These are phyloP conservation scores for Oehlia diaphana DNA, from an alignment of 192 early-diverging fungal genomes.

Conservation along the genomic window DNA sequence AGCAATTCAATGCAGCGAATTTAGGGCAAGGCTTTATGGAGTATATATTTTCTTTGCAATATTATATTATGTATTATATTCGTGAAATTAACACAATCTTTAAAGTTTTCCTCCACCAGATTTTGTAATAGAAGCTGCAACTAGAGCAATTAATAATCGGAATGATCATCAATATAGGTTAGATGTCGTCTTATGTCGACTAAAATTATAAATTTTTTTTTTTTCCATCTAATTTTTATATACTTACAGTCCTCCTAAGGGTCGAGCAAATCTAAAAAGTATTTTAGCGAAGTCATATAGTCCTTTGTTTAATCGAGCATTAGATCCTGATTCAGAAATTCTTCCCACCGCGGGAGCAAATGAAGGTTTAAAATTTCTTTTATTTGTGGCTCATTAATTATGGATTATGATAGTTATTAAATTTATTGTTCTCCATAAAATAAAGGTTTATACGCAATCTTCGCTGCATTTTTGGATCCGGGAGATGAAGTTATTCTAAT, in stretches of 20 bases:
- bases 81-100: neutral
- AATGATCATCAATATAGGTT: constrained; percentile 88
- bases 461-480: constrained; percentile 78
- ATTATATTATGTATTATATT: constrained; percentile 17
- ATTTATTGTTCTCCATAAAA: neutral
- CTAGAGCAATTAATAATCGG: constrained; percentile 58
- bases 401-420: neutral
- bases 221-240: neutral
- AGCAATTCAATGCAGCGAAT: constrained; percentile 85
- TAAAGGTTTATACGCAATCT: constrained; percentile 72
- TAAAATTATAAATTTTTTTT: neutral
- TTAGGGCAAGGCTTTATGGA: constrained; percentile 89
- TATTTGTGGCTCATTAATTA: neutral
- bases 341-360: constrained; percentile 81
- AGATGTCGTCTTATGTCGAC: constrained; percentile 33
- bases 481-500: constrained; percentile 89
- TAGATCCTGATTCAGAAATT: constrained; percentile 81
- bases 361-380: neutral
- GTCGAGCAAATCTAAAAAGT: constrained; percentile 60
- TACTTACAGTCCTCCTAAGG: constrained; percentile 57
- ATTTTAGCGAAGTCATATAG: constrained; percentile 80
- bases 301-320: constrained; percentile 57
- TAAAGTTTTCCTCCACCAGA: constrained; percentile 81
- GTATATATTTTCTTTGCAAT: constrained; percentile 34
- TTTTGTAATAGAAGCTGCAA: constrained; percentile 81